Evolutionary conservation across 805 yeast species (phyloP).

Genomic region (Candida maltosa): DNA sequence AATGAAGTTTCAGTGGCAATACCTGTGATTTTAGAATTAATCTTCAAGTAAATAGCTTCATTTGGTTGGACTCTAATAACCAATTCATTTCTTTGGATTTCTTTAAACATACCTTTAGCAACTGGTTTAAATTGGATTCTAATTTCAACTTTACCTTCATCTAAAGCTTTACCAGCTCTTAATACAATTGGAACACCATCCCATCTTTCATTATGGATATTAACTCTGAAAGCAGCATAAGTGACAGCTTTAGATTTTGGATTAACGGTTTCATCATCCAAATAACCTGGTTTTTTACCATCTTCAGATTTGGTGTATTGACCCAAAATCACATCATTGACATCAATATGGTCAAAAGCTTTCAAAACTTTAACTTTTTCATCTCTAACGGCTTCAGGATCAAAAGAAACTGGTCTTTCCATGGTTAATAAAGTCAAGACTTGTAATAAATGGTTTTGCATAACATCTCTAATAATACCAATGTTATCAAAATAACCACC

Average conservation of each 20-base stretch:
- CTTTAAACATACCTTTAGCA: conserved; percentile 75
- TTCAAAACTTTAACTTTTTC: conserved; percentile 92
- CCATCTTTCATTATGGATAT: conserved; percentile 93
- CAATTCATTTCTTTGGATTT: conserved; percentile 86
- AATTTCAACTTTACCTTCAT: conserved; percentile 91
- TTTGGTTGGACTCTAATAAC: conserved; percentile 93
- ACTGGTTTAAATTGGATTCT: conserved; percentile 89
- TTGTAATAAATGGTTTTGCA: conserved; percentile 96
- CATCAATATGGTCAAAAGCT: conserved; percentile 68
- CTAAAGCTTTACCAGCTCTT: conserved; percentile 97
- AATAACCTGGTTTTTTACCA: conserved; percentile 84
- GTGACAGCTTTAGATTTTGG: conserved; percentile 84
- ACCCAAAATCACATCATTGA: conserved; percentile 71
- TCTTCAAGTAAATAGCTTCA: conserved; percentile 89
- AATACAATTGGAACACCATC: conserved; percentile 94
- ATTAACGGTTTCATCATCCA: conserved; percentile 88
- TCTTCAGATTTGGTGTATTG: conserved; percentile 85
- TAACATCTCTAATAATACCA: conserved; percentile 95
- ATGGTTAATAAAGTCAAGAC: conserved; percentile 87
- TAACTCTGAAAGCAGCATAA: conserved; percentile 78
- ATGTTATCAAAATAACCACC: conserved; percentile 96
- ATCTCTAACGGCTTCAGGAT: conserved; percentile 91
- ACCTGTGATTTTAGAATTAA: conserved; percentile 94
- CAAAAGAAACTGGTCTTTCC: conserved; percentile 92
- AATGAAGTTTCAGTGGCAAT: conserved; percentile 75